Evolutionary conservation across 345 rosid genomes (phyloP).

Genomic region (Toxicodendron radicans): DNA sequence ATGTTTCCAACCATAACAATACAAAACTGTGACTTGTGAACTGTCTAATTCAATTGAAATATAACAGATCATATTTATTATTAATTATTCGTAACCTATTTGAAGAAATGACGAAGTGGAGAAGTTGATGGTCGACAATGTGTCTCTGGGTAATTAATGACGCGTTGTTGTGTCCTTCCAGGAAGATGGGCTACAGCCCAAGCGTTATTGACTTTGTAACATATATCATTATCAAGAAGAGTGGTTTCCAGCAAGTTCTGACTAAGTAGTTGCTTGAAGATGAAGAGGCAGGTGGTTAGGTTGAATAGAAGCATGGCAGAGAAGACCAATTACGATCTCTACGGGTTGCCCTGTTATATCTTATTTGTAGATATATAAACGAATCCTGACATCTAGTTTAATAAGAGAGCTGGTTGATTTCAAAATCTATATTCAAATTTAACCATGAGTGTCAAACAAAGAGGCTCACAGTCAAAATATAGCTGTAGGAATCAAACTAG

Average conservation of each 20-base stretch:
- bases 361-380: not conserved
- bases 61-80: too few species aligned
- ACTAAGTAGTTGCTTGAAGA: not conserved
- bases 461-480: not conserved
- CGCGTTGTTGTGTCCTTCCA: not conserved
- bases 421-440: not conserved
- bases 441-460: not conserved
- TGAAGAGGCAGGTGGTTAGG: slow-evolving; percentile 9
- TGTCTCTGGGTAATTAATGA: not conserved
- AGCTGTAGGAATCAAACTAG: not conserved
- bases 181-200: not conserved
- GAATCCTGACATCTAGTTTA: not conserved
- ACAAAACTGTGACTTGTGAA: too few species aligned
- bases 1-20: not conserved
- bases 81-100: too few species aligned
- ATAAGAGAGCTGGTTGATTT: not conserved
- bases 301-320: slow-evolving; percentile 16
- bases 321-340: not conserved
- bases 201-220: slow-evolving; percentile 5
- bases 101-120: not conserved
- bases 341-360: not conserved
- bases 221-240: not conserved
- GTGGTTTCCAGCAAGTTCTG: slow-evolving; percentile 1
- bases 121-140: not conserved
- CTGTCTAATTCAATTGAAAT: too few species aligned